Conservation (phyloP, 1,284 basidiomycete species). For the Microbotryum lychnidis-dioicae region DNA sequence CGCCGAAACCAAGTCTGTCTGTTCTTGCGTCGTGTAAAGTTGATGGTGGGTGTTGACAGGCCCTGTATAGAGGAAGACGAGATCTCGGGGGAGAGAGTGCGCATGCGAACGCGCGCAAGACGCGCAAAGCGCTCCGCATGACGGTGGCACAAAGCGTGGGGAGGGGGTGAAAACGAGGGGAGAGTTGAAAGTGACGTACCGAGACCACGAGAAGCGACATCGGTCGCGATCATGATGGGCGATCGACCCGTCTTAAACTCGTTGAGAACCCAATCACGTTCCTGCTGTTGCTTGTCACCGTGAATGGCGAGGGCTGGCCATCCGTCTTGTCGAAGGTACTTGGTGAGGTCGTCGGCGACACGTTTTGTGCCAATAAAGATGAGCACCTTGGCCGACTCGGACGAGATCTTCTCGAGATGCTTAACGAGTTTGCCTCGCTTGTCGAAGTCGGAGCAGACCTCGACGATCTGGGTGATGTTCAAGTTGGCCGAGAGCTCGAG, state of each 20-base stretch:
- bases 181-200: slow-evolving; percentile 60
- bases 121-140: too few relatives aligned
- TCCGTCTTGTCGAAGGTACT: slow-evolving; percentile 91
- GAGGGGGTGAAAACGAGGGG: not conserved
- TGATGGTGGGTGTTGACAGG: too few relatives aligned
- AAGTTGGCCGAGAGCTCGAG: slow-evolving; percentile 98
- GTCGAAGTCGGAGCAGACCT: slow-evolving; percentile 96
- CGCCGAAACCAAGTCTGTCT: too few relatives aligned
- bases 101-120: too few relatives aligned
- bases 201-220: slow-evolving; percentile 91
- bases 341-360: slow-evolving; percentile 95
- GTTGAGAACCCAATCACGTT: slow-evolving; percentile 89
- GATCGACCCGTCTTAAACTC: slow-evolving; percentile 97
- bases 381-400: slow-evolving; percentile 95
- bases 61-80: too few relatives aligned
- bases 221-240: slow-evolving; percentile 72
- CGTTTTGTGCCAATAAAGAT: slow-evolving; percentile 98
- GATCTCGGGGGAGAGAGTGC: too few relatives aligned
- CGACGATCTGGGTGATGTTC: slow-evolving; percentile 92
- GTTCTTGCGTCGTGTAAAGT: too few relatives aligned
- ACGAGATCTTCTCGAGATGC: slow-evolving; percentile 91
- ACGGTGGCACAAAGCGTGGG: too few relatives aligned
- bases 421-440: slow-evolving; percentile 94
- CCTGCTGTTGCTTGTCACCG: slow-evolving; percentile 93
- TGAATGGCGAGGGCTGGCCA: slow-evolving; percentile 99